Conservation (phyloP, 129 eudicot genomes). For the Sambucus nigra region DNA sequence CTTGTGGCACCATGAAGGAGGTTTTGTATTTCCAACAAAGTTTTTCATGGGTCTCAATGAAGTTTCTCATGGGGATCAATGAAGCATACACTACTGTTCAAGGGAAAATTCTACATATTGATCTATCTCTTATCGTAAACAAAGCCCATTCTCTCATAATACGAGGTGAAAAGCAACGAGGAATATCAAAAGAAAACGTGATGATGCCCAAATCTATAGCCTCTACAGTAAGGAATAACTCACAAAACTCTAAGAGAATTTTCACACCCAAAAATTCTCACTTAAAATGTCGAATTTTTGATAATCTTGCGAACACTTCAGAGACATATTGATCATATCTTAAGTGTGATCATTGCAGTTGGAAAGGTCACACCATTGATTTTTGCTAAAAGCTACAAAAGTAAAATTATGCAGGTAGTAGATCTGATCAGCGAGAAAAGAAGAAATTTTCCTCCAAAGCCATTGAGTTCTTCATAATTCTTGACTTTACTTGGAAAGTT, state of each 20-base stretch:
- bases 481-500: too few species aligned
- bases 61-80: conserved; percentile 10
- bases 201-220: not conserved
- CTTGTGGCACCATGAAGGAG: not conserved
- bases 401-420: not conserved
- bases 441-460: too few species aligned
- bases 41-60: not conserved
- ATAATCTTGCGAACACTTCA: not conserved
- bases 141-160: not conserved
- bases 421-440: too few species aligned
- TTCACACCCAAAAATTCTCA: not conserved
- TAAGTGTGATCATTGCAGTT: not conserved
- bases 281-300: not conserved
- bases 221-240: not conserved
- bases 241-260: not conserved
- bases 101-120: not conserved
- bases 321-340: not conserved
- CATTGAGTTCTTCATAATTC: too few species aligned
- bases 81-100: not conserved
- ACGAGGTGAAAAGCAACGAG: not conserved
- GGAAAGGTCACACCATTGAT: not conserved
- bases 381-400: not conserved
- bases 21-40: not conserved
- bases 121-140: not conserved
- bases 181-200: not conserved